Evolutionary conservation across 352 stramenopile genomes (phyloP).

Genomic region (Globisporangium yorkense): DNA sequence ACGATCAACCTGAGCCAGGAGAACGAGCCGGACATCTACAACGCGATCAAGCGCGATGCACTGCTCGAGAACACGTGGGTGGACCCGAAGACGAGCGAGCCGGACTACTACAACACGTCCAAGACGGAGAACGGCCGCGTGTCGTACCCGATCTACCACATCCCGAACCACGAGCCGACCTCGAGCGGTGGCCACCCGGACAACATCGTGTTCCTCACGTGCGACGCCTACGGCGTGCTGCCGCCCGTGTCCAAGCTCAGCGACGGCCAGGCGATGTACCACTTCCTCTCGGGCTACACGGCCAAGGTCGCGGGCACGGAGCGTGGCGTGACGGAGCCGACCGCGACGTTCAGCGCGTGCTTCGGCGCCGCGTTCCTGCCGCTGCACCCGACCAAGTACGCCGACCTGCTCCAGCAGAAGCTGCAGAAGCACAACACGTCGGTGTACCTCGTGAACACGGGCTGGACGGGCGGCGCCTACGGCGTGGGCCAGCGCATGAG

Average conservation of each 20-base stretch:
- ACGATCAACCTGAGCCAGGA: conserved; percentile 95
- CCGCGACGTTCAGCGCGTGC: conserved; percentile 95
- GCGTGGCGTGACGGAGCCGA: conserved; percentile 94
- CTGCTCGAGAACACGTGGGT: conserved; percentile 97
- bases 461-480: conserved; percentile 95
- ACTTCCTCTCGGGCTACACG: conserved; percentile 98
- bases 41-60: conserved; percentile 95
- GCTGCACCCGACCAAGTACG: conserved; percentile 96
- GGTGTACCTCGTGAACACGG: conserved; percentile 97
- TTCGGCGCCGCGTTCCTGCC: conserved; percentile 98
- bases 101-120: conserved; percentile 94
- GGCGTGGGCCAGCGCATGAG: conserved; percentile 96
- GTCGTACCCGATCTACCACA: conserved; percentile 99
- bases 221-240: conserved; percentile 97
- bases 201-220: conserved; percentile 98
- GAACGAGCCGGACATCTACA: conserved; percentile 98
- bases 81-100: conserved; percentile 52
- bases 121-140: conserved; percentile 98
- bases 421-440: conserved; percentile 92
- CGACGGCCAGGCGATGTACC: conserved; percentile 96
- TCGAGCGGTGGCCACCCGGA: conserved; percentile 92
- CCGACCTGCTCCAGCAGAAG: conserved; percentile 96
- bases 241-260: conserved; percentile 94
- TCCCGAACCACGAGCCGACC: conserved; percentile 90
- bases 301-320: conserved; percentile 98